phyloP scores from a whole-genome alignment of 2,329 filamentous ascomycete genomes.

The Fonsecaea monophora region DNA sequence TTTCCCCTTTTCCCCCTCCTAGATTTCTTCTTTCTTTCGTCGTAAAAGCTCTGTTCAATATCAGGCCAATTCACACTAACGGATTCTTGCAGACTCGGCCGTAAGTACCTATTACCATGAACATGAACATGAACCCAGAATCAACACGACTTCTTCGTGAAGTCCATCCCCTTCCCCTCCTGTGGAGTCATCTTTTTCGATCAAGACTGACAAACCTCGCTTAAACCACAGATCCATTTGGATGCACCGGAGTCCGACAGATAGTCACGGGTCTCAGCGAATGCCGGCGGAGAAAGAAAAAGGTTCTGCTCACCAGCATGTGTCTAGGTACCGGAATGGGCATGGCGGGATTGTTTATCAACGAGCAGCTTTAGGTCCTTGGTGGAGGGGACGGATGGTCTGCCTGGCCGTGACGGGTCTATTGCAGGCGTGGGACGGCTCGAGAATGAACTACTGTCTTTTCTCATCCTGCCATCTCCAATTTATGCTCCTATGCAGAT shows the following conservation, averaged over 20 bases:
- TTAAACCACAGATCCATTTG: not conserved
- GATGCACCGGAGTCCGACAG: constrained; percentile 77
- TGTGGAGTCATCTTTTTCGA: not conserved
- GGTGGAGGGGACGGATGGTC: not conserved
- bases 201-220: not conserved
- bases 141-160: not conserved
- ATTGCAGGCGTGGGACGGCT: too few relatives aligned
- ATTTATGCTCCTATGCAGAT: too few relatives aligned
- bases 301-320: constrained; percentile 91
- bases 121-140: not conserved
- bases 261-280: constrained; percentile 91
- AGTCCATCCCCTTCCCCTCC: not conserved
- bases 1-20: constrained; percentile 70
- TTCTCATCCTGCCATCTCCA: too few relatives aligned
- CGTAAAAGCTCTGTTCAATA: not conserved
- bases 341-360: constrained; percentile 71
- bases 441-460: too few relatives aligned
- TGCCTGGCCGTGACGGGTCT: not conserved
- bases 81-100: not conserved
- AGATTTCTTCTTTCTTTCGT: constrained; percentile 62
- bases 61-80: not conserved
- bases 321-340: constrained; percentile 73
- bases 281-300: constrained; percentile 82
- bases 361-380: constrained; percentile 58
- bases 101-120: not conserved